Conservation (phyloP, 2,329 filamentous ascomycete genomes). For the Curvularia spicifera region DNA sequence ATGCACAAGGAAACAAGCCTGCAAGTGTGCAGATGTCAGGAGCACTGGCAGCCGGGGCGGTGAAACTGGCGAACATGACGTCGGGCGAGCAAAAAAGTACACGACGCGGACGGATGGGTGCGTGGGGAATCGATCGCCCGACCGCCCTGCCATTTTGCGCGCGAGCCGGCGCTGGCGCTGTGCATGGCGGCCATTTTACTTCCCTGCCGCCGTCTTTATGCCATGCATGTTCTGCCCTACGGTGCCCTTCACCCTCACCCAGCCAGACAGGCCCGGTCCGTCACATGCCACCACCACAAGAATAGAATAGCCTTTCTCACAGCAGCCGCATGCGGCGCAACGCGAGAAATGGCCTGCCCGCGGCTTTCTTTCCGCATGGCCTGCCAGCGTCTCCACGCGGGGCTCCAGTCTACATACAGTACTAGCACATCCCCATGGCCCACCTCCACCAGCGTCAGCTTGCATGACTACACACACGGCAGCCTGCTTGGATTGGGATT, state of each 20-base stretch:
- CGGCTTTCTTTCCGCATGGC: conserved; percentile 12
- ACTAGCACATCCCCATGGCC: neutral
- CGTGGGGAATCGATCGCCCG: neutral
- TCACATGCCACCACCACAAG: neutral
- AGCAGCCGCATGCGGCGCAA: neutral
- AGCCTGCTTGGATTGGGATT: no score
- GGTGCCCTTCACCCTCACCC: neutral
- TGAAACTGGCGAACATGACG: neutral
- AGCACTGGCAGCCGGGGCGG: neutral
- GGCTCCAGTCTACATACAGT: conserved; percentile 9
- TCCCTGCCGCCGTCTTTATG: neutral
- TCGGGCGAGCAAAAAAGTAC: neutral
- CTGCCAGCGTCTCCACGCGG: conserved; percentile 8
- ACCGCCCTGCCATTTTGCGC: conserved; percentile 1
- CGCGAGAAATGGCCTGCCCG: neutral
- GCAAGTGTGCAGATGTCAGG: neutral
- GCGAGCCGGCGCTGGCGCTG: neutral
- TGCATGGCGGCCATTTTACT: neutral
- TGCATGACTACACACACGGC: conserved; percentile 1
- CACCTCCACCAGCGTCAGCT: conserved; percentile 7
- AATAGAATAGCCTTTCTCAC: neutral
- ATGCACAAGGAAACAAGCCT: neutral
- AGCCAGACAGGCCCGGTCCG: no score
- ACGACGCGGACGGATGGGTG: neutral
- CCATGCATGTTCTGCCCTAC: neutral